Base-by-base conservation (phyloP, 805 yeast genomes). In the Yamadazyma tumulicola region DNA sequence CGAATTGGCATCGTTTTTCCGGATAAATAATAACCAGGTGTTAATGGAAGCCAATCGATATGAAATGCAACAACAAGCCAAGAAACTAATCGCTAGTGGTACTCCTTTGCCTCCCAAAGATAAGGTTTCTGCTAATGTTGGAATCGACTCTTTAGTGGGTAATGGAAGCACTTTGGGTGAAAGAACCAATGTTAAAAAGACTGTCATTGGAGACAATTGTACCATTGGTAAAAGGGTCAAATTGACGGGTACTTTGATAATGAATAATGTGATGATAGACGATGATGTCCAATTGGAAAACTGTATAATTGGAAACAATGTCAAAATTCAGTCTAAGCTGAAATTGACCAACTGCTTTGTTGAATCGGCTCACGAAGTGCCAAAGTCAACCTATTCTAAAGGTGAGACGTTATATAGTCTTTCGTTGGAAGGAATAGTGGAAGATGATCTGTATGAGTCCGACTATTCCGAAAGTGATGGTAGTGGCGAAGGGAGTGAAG, bases 1-100 rank as follows among this genome's bases (percentile, higher is more conserved):
- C 3, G 66, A 72, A 19, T 75, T 79, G 39, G 76, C 83, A 9
- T 65, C 73, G 2, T 89, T 89, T 51, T 72, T 85, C 40, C 75
- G 97, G 46, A 72, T 84, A 31, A 88, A 87, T 54, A 85, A 81
- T 52, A 64, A 86, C 30, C 74, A 85, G 2, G 85, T 91, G 2
- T 88, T 80, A 57, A 75, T 87, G 77, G 99, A 93, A 61, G 88
- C 94, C 14, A 93, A 88, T 55, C 70, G 98, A 42, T 71, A 75
- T 51, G 70, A 82, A 38, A 72, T 91, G 74, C 83, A 77, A 52
- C 39, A 71, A 26, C 77, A 76, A 48, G 89, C 89, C 1, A 38
- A 31, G 17, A 13, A 31, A 13, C 6, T 25, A 8, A 8, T 31
- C 3, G 29, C 32, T 11, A 20, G 13, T n/a, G 27, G 26, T 8